Conservation (phyloP, 129 eudicot genomes). For the Sambucus nigra region DNA sequence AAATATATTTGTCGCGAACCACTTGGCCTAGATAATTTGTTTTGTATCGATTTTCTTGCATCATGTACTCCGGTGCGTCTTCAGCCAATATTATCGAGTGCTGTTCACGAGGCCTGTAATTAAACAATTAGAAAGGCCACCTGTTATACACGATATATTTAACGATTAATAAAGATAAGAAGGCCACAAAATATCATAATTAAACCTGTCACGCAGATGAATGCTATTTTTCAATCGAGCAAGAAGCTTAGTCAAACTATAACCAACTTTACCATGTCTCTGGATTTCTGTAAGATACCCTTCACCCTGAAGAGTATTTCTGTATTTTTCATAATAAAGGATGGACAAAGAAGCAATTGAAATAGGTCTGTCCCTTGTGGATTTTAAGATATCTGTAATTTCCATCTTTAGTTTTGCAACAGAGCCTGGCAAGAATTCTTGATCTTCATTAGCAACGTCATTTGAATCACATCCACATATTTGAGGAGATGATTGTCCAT, state of each 20-base stretch:
- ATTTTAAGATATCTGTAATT: conserved; percentile 60
- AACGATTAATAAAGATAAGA: too few species aligned
- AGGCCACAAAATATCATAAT: not conserved
- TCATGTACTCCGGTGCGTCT: conserved; percentile 47
- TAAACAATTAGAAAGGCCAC: not conserved
- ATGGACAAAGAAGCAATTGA: conserved; percentile 76
- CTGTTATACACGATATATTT: too few species aligned
- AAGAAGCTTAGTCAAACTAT: conserved; percentile 73
- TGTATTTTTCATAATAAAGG: conserved; percentile 62
- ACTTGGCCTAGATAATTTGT: conserved; percentile 53
- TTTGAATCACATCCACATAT: conserved; percentile 15
- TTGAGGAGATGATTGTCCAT: conserved; percentile 28
- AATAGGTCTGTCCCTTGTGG: conserved; percentile 54
- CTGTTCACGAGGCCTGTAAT: conserved; percentile 75
- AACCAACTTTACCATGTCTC: conserved; percentile 73
- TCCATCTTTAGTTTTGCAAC: conserved; percentile 55
- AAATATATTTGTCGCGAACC: conserved; percentile 77
- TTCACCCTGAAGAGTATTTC: conserved; percentile 64
- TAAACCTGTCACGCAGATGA: conserved; percentile 58
- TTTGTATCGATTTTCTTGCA: conserved; percentile 39
- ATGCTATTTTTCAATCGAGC: conserved; percentile 58
- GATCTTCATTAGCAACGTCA: conserved; percentile 36
- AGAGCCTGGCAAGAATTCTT: conserved; percentile 42
- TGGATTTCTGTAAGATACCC: conserved; percentile 81
- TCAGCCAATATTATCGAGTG: conserved; percentile 64